Evolutionary conservation across 2,329 filamentous ascomycete genomes (phyloP).

Genomic region (Aureobasidium subglaciale): DNA sequence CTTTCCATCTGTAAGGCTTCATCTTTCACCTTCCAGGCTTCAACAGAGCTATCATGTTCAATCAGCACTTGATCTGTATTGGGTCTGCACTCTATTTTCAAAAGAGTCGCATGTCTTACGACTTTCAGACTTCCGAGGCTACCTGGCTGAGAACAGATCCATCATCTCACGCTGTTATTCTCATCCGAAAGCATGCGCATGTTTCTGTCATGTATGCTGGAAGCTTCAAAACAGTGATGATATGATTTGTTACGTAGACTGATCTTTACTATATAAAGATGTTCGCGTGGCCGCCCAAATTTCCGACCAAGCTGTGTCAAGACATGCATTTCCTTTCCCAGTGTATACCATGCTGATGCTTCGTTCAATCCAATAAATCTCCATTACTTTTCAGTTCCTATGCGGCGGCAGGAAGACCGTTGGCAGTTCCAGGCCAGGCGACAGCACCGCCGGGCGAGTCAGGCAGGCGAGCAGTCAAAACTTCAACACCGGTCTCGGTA

Average conservation of each 20-base stretch:
- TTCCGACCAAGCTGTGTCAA: background rate
- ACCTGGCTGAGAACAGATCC: conserved; percentile 41
- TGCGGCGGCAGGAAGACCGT: conserved; percentile 3
- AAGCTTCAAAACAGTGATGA: background rate
- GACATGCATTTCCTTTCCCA: background rate
- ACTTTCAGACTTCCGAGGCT: conserved; percentile 23
- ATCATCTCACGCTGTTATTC: conserved; percentile 27
- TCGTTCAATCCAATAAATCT: background rate
- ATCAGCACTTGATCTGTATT: conserved; percentile 26
- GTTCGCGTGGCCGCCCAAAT: too few species aligned
- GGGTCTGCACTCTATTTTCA: too few species aligned
- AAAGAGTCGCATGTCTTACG: too few species aligned
- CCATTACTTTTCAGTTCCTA: background rate
- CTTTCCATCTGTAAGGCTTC: background rate
- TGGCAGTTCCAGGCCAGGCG: conserved; percentile 43
- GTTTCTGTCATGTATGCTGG: background rate
- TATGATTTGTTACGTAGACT: background rate
- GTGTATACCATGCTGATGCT: conserved; percentile 4
- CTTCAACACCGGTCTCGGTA: conserved; percentile 73
- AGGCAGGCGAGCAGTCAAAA: conserved; percentile 65
- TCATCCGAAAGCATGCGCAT: background rate
- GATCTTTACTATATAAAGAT: background rate
- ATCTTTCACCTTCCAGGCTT: too few species aligned
- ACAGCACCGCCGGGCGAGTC: conserved; percentile 71
- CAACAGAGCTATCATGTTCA: too few species aligned